These are phyloP conservation scores for Hyaloscypha hepaticicola DNA, from an alignment of 495 filamentous ascomycete species.

Conservation along the genomic window DNA sequence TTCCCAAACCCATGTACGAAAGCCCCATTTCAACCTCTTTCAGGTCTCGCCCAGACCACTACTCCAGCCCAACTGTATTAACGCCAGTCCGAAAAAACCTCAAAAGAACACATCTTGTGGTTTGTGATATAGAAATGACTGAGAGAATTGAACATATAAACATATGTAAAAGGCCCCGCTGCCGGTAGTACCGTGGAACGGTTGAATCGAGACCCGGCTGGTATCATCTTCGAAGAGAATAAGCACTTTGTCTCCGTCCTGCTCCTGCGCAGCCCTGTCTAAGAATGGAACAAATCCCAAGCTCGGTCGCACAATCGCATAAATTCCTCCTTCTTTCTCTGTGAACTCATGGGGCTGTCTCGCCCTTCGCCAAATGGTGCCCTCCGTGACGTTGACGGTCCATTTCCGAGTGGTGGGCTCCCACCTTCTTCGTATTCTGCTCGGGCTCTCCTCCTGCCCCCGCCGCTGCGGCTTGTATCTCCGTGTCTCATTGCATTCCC, in stretches of 20 bases:
- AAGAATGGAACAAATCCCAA: conserved; percentile 98
- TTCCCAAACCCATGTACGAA: background rate
- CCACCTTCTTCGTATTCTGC: conserved; percentile 90
- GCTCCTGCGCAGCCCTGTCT: conserved; percentile 29
- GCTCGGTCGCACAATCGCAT: conserved; percentile 80
- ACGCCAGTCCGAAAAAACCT: conserved; percentile 24
- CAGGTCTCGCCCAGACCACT: background rate
- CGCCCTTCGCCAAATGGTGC: conserved; percentile 75
- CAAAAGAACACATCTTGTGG: conserved; percentile 14
- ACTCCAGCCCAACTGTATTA: conserved; percentile 21
- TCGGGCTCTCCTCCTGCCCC: conserved; percentile 69
- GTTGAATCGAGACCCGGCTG: background rate
- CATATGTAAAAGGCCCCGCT: conserved; percentile 8
- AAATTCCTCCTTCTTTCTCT: conserved; percentile 93
- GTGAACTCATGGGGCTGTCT: conserved; percentile 80
- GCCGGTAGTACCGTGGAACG: background rate
- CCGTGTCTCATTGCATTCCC: conserved; percentile 31
- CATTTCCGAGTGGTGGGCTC: conserved; percentile 70
- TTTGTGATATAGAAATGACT: conserved; percentile 5
- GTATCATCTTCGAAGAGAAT: conserved; percentile 11
- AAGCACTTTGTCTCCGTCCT: background rate
- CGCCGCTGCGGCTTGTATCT: conserved; percentile 41
- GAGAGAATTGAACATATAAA: conserved; percentile 15
- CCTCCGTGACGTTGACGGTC: conserved; percentile 50
- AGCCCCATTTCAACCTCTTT: conserved; percentile 1